These are phyloP conservation scores for Prunus yedoensis DNA, from an alignment of 331 rosid species.

Conservation along the genomic window DNA sequence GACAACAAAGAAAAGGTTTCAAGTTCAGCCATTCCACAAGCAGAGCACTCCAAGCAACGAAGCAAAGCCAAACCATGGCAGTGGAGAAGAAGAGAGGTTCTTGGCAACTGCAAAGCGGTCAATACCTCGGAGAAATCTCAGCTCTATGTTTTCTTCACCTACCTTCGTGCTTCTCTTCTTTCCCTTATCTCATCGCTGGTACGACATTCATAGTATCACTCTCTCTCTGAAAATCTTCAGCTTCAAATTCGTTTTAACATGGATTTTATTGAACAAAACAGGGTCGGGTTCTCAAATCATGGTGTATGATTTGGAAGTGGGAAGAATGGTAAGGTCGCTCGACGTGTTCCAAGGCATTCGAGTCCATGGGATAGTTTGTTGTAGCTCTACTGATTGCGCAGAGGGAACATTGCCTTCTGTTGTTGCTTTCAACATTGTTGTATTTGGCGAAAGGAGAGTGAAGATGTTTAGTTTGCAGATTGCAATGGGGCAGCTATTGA, in stretches of 20 bases:
- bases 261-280: constrained; percentile 16
- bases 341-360: constrained; percentile 83
- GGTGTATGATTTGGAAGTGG: constrained; percentile 54
- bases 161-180: constrained; percentile 52
- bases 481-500: constrained; percentile 27
- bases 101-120: constrained; percentile 58
- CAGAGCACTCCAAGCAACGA: neutral
- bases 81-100: constrained; percentile 9
- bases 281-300: constrained; percentile 82
- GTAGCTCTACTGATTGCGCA: constrained; percentile 1
- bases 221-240: neutral
- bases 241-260: neutral
- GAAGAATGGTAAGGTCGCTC: constrained; percentile 40
- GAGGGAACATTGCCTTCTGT: constrained; percentile 10
- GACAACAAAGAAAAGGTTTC: neutral
- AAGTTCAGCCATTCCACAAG: no score
- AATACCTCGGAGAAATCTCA: constrained; percentile 87
- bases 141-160: constrained; percentile 79
- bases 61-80: constrained; percentile 2
- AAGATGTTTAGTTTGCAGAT: constrained; percentile 50
- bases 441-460: constrained; percentile 77
- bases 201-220: neutral
- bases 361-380: constrained; percentile 66
- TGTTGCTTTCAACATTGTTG: constrained; percentile 39
- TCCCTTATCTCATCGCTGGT: constrained; percentile 78